Percentiles rank a stretch among this genome's conserved stretches.
Conservation (phyloP, 2,329 filamentous ascomycete species). For the Aureobasidium uvarum region DNA sequence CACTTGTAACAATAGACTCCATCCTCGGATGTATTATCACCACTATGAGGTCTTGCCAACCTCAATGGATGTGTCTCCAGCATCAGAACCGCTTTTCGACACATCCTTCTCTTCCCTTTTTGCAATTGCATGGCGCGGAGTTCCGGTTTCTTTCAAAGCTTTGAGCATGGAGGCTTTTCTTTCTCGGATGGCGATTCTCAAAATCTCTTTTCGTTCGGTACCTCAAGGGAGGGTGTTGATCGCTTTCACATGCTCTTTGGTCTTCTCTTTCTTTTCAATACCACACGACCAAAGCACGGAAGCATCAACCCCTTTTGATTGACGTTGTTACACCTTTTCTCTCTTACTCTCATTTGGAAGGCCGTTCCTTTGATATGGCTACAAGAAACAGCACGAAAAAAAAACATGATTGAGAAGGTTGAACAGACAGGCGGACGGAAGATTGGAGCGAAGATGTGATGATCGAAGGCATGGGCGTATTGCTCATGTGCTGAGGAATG, state of each 20-base stretch:
- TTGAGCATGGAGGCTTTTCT: slow-evolving; percentile 25
- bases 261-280: slow-evolving; percentile 2
- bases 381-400: slow-evolving; percentile 17
- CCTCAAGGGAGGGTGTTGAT: neutral
- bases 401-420: neutral
- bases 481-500: slow-evolving; percentile 9
- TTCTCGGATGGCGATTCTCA: slow-evolving; percentile 17
- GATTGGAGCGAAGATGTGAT: slow-evolving; percentile 3
- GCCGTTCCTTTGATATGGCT: neutral
- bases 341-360: neutral
- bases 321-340: neutral
- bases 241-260: slow-evolving; percentile 1
- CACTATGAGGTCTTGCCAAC: slow-evolving; percentile 26
- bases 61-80: slow-evolving; percentile 17
- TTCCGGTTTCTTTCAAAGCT: slow-evolving; percentile 26
- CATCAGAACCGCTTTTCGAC: neutral
- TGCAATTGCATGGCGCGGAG: slow-evolving; percentile 30
- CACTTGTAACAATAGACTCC: slow-evolving; percentile 28
- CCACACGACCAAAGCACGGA: slow-evolving; percentile 1
- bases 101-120: slow-evolving; percentile 8
- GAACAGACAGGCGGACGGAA: neutral
- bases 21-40: slow-evolving; percentile 25
- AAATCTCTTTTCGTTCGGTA: slow-evolving; percentile 11
- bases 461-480: neutral
- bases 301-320: neutral